A percentile compares a stretch with the other conserved stretches of the same genome.
Conservation (phyloP, 2,329 filamentous ascomycete species). For the Torrubiella hemipterigena region DNA sequence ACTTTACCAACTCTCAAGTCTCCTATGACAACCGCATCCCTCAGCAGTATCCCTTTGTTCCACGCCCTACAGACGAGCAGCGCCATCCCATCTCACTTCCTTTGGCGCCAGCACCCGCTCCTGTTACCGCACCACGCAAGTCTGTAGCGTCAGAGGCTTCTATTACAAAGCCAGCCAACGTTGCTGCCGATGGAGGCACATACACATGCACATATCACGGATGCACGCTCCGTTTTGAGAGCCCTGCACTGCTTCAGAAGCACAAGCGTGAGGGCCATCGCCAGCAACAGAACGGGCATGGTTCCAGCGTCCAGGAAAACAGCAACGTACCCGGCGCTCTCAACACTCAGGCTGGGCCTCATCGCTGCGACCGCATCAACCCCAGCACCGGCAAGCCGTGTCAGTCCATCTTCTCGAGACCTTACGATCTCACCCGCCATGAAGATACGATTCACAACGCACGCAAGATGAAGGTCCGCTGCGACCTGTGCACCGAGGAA, state of each 20-base stretch:
- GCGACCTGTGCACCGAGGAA: slow-evolving; percentile 85
- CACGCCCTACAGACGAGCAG: too few relatives aligned
- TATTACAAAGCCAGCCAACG: slow-evolving; percentile 40
- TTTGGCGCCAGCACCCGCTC: slow-evolving; percentile 19
- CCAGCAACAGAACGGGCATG: slow-evolving; percentile 42
- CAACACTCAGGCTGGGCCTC: slow-evolving; percentile 85
- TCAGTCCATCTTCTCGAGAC: slow-evolving; percentile 85
- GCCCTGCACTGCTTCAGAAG: slow-evolving; percentile 75
- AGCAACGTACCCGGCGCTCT: slow-evolving; percentile 42
- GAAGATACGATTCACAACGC: slow-evolving; percentile 97
- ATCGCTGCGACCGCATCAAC: slow-evolving; percentile 87
- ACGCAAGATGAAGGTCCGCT: slow-evolving; percentile 88
- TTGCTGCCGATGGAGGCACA: slow-evolving; percentile 67
- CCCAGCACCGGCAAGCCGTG: slow-evolving; percentile 91
- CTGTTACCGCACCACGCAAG: slow-evolving; percentile 22
- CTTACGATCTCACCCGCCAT: slow-evolving; percentile 91
- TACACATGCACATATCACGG: slow-evolving; percentile 96
- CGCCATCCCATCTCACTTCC: too few relatives aligned
- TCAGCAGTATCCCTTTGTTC: slow-evolving; percentile 40
- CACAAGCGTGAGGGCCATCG: slow-evolving; percentile 93
- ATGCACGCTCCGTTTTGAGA: slow-evolving; percentile 79
- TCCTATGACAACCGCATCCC: slow-evolving; percentile 27
- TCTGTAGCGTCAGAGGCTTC: slow-evolving; percentile 30
- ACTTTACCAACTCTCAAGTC: slow-evolving; percentile 20
- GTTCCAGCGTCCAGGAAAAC: slow-evolving; percentile 15